These are phyloP conservation scores for Osmanthus fragrans DNA, from an alignment of 257 asterid species.

Conservation along the genomic window DNA sequence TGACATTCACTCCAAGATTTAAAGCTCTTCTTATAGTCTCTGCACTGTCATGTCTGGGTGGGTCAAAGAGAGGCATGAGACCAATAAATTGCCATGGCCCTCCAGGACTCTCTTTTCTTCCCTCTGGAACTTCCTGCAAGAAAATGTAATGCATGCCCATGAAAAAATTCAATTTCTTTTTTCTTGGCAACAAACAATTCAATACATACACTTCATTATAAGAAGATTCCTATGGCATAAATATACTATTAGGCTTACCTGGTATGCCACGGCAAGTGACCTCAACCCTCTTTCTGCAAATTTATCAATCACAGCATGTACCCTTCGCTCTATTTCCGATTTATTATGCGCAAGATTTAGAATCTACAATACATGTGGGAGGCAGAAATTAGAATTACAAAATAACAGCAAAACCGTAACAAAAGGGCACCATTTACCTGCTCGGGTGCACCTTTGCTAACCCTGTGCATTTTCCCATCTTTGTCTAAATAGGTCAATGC, in stretches of 20 bases:
- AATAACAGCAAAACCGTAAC: not conserved
- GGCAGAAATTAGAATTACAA: constrained; percentile 19
- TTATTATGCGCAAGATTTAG: constrained; percentile 74
- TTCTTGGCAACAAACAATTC: constrained; percentile 5
- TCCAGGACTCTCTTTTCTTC: constrained; percentile 77
- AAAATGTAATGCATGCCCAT: not conserved
- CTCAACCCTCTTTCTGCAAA: constrained; percentile 92
- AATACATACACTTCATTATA: not conserved
- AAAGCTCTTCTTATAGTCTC: constrained; percentile 85
- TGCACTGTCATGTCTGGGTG: constrained; percentile 96
- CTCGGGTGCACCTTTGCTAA: constrained; percentile 70
- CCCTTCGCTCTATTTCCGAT: constrained; percentile 76
- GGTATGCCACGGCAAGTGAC: constrained; percentile 91
- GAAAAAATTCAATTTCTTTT: constrained; percentile 5
- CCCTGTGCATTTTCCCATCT: constrained; percentile 56
- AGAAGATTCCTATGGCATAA: not conserved
- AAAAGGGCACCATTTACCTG: constrained; percentile 34
- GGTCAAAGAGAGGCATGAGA: constrained; percentile 92
- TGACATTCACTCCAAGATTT: constrained; percentile 87
- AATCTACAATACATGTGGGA: constrained; percentile 46
- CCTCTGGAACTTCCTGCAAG: constrained; percentile 84
- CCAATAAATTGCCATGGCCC: constrained; percentile 93
- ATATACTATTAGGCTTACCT: constrained; percentile 40
- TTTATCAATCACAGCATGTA: constrained; percentile 77
- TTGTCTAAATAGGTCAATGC: constrained; percentile 56